These are phyloP conservation scores for Hypoxylon rubiginosum DNA, from an alignment of 2,329 filamentous ascomycete genomes.

Conservation along the genomic window DNA sequence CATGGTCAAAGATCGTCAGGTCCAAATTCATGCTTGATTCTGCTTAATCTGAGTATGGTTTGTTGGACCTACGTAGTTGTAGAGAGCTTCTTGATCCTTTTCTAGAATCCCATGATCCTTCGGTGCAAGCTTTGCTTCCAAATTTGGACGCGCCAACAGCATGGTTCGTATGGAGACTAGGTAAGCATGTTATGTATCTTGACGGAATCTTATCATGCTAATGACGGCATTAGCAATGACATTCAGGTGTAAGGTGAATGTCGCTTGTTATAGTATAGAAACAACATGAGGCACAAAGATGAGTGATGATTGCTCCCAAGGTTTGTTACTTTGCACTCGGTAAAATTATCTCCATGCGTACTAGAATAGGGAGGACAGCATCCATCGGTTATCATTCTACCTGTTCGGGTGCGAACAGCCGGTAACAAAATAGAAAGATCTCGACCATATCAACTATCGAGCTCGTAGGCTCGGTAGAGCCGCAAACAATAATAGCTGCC, in stretches of 20 bases:
- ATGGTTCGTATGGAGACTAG: conserved; percentile 10
- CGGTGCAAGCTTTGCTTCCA: conserved; percentile 10
- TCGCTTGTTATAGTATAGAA: conserved; percentile 7
- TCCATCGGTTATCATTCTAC: conserved; percentile 22
- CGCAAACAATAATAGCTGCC: conserved; percentile 22
- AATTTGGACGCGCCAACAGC: conserved; percentile 5
- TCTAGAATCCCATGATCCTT: conserved; percentile 34
- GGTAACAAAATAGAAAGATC: conserved; percentile 18
- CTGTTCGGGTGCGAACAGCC: conserved; percentile 28
- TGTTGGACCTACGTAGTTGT: conserved; percentile 18
- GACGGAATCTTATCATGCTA: background rate
- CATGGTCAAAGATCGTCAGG: conserved; percentile 13
- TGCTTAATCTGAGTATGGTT: conserved; percentile 9
- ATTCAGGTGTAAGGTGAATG: conserved; percentile 2
- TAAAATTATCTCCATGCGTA: conserved; percentile 13
- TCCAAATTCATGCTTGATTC: conserved; percentile 10
- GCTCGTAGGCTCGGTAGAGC: conserved; percentile 15
- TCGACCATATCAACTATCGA: conserved; percentile 3
- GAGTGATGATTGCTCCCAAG: conserved; percentile 1
- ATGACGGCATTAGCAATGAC: conserved; percentile 1
- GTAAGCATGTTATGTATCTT: background rate
- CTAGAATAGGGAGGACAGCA: conserved; percentile 32
- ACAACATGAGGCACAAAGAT: background rate
- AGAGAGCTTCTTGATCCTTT: conserved; percentile 17
- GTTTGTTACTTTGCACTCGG: conserved; percentile 27